Conservation (phyloP, 164 flowering plant genomes). For the Umbellularia californica region DNA sequence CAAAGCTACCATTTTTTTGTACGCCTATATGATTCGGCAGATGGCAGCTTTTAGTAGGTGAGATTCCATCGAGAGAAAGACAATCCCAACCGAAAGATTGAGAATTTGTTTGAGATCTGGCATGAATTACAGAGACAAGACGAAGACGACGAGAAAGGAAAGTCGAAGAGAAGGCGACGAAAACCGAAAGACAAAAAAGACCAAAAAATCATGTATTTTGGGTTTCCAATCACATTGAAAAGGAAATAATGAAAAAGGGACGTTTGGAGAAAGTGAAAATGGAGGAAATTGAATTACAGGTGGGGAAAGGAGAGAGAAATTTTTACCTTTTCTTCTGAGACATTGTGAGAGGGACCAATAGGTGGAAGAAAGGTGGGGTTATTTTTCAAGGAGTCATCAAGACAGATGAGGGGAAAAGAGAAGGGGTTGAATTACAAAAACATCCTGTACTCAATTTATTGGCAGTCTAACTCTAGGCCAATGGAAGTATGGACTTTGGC, state of each 20-base stretch:
- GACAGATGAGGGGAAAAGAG: not conserved
- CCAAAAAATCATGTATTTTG: not conserved
- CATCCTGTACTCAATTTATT: not conserved
- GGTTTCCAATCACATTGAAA: not conserved
- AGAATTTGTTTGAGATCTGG: constrained; percentile 3
- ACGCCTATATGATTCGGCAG: not conserved
- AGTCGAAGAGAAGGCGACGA: constrained; percentile 10
- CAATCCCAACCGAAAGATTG: constrained; percentile 3
- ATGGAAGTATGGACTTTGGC: not conserved
- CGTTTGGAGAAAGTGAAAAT: not conserved
- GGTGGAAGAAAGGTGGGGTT: not conserved
- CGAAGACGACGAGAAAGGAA: constrained; percentile 6
- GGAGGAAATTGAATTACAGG: not conserved
- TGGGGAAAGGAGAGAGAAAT: not conserved
- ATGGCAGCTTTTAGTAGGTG: not conserved
- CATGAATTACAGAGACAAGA: constrained; percentile 2
- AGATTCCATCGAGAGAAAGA: constrained; percentile 3
- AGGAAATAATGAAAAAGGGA: not conserved
- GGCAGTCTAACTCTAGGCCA: not conserved
- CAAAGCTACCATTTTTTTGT: not conserved
- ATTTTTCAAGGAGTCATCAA: not conserved
- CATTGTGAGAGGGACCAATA: not conserved
- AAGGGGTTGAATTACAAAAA: not conserved
- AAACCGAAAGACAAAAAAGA: constrained; percentile 8
- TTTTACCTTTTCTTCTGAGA: not conserved